Evolutionary conservation across 73 alveolate genomes (phyloP).

Genomic region (Tetrahymena elliotti): DNA sequence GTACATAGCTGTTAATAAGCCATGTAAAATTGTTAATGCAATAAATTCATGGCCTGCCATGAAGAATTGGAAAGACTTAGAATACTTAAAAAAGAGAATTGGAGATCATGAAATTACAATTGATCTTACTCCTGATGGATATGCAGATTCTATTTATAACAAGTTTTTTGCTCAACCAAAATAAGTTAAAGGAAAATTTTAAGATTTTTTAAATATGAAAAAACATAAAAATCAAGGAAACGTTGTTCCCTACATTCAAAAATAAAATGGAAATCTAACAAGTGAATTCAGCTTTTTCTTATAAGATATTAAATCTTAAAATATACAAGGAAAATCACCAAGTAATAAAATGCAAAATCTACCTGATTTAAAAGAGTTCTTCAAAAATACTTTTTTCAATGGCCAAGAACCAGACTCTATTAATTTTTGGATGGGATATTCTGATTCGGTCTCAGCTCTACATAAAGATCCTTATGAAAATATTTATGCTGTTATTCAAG

Average conservation of each 20-base stretch:
- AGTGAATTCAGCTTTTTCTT: background rate
- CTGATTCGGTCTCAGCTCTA: background rate
- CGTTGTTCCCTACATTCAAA: background rate
- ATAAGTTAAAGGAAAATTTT: background rate
- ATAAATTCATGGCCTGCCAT: background rate
- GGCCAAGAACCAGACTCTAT: background rate
- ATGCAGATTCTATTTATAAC: background rate
- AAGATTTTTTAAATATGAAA: background rate
- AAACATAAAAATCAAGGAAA: background rate
- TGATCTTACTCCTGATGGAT: background rate
- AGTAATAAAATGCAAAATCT: background rate
- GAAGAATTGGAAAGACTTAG: background rate
- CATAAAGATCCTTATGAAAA: background rate
- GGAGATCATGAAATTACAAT: background rate
- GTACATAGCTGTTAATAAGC: background rate
- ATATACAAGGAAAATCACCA: background rate
- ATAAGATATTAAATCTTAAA: background rate
- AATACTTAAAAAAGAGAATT: background rate
- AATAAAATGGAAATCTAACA: background rate
- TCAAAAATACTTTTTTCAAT: background rate
- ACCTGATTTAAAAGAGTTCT: background rate
- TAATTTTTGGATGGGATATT: background rate
- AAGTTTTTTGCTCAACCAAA: background rate
- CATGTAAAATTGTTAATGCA: background rate
- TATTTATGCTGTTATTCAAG: background rate